These are phyloP conservation scores for Xylaria sp. DNA, from an alignment of 2,329 filamentous ascomycete species.

Conservation along the genomic window DNA sequence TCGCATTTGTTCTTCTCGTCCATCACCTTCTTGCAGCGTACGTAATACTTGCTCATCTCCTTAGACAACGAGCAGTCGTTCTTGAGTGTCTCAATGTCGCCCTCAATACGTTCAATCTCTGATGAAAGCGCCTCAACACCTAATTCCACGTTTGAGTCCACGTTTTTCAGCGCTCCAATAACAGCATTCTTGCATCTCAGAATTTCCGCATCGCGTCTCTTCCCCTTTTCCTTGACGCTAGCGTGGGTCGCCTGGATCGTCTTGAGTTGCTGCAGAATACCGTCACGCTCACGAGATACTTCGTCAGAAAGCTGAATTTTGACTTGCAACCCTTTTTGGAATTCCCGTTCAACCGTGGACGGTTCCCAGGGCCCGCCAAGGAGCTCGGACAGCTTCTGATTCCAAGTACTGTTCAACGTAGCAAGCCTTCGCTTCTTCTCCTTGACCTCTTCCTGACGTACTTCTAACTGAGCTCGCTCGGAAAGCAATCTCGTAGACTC, in stretches of 20 bases:
- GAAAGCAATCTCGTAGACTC: slow-evolving; percentile 76
- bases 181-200: slow-evolving; percentile 56
- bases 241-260: slow-evolving; percentile 70
- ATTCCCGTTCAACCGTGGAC: slow-evolving; percentile 64
- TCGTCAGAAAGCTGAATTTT: slow-evolving; percentile 56
- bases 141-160: slow-evolving; percentile 38
- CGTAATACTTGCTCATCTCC: slow-evolving; percentile 66
- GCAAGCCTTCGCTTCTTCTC: slow-evolving; percentile 70
- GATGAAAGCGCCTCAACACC: slow-evolving; percentile 50
- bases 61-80: slow-evolving; percentile 65
- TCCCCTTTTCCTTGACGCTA: slow-evolving; percentile 57
- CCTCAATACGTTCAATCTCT: slow-evolving; percentile 45
- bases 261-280: slow-evolving; percentile 64
- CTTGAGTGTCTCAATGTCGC: slow-evolving; percentile 55
- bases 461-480: slow-evolving; percentile 78
- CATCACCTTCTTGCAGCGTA: slow-evolving; percentile 59
- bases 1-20: slow-evolving; percentile 67
- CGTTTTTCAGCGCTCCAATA: slow-evolving; percentile 41
- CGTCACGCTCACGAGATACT: slow-evolving; percentile 65
- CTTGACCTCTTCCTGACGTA: slow-evolving; percentile 72
- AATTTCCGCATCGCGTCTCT: slow-evolving; percentile 58
- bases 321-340: slow-evolving; percentile 56
- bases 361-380: slow-evolving; percentile 64
- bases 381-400: slow-evolving; percentile 59
- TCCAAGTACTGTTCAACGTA: slow-evolving; percentile 71